These are phyloP conservation scores for Tephrocybe sp. DNA, from an alignment of 768 basidiomycete species.

Conservation along the genomic window DNA sequence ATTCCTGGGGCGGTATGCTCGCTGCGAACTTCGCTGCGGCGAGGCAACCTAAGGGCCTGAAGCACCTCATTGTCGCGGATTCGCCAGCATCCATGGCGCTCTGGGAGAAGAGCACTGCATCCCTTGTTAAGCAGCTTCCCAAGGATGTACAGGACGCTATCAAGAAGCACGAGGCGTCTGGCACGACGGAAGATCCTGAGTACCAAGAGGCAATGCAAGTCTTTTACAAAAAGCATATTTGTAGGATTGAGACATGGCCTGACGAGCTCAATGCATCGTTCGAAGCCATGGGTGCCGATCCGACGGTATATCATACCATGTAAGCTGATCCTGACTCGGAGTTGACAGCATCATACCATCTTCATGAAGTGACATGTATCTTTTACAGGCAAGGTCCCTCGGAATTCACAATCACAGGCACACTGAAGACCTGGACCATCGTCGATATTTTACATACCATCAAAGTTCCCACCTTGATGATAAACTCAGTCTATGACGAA, in stretches of 20 bases:
- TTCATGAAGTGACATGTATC: no score
- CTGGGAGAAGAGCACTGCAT: conserved; percentile 14
- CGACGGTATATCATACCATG: no score
- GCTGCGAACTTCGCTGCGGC: conserved; percentile 36
- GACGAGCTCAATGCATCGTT: no score
- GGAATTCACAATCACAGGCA: no score
- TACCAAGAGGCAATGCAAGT: conserved; percentile 18
- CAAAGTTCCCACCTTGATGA: conserved; percentile 33
- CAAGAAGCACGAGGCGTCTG: not conserved
- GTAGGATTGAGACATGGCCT: conserved; percentile 19
- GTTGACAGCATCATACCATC: no score
- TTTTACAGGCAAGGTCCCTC: no score
- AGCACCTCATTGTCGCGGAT: conserved; percentile 29
- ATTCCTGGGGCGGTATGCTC: conserved; percentile 57
- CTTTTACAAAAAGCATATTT: conserved; percentile 24
- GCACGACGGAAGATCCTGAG: conserved; percentile 16
- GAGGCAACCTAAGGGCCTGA: conserved; percentile 36
- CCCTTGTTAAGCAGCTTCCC: conserved; percentile 11
- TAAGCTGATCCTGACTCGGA: no score
- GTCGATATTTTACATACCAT: conserved; percentile 41
- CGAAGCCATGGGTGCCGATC: no score
- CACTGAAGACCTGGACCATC: conserved; percentile 34
- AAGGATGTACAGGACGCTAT: conserved; percentile 5
- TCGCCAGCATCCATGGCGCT: conserved; percentile 26
- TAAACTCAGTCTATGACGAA: conserved; percentile 42